These are phyloP conservation scores for Taphrina betulina DNA, from an alignment of 1,139 yeast genomes.

Conservation along the genomic window DNA sequence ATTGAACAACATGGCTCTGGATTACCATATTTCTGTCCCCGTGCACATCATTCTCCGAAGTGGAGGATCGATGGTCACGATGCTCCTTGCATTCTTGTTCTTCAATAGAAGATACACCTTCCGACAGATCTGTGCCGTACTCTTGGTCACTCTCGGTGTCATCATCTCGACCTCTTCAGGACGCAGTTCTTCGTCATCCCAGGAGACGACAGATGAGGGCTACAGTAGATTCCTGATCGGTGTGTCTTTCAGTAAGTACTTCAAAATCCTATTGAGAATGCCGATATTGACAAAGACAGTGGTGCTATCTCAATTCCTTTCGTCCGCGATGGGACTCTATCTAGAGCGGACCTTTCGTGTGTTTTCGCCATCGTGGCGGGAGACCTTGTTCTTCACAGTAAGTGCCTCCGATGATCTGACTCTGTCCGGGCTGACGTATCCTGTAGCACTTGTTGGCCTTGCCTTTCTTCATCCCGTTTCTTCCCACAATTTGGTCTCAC, in stretches of 20 bases:
- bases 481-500: slow-evolving; percentile 40
- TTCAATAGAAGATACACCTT: slow-evolving; percentile 51
- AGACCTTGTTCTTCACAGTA: slow-evolving; percentile 56
- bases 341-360: slow-evolving; percentile 53
- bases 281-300: slow-evolving; percentile 49
- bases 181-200: not conserved
- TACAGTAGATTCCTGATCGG: slow-evolving; percentile 6
- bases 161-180: slow-evolving; percentile 51
- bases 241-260: slow-evolving; percentile 36
- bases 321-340: slow-evolving; percentile 58
- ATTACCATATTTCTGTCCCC: slow-evolving; percentile 61
- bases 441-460: slow-evolving; percentile 54
- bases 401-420: slow-evolving; percentile 38
- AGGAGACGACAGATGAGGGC: not conserved
- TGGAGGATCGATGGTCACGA: slow-evolving; percentile 61
- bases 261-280: slow-evolving; percentile 2
- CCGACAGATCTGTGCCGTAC: slow-evolving; percentile 54
- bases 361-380: slow-evolving; percentile 65
- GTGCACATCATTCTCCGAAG: slow-evolving; percentile 67
- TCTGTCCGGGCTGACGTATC: not conserved
- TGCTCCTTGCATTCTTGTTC: slow-evolving; percentile 55
- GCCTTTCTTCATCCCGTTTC: slow-evolving; percentile 53
- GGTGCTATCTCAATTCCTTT: slow-evolving; percentile 52
- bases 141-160: slow-evolving; percentile 58
- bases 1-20: slow-evolving; percentile 61